phyloP scores from a whole-genome alignment of 2,329 filamentous ascomycete genomes.

The Fusarium siculi region DNA sequence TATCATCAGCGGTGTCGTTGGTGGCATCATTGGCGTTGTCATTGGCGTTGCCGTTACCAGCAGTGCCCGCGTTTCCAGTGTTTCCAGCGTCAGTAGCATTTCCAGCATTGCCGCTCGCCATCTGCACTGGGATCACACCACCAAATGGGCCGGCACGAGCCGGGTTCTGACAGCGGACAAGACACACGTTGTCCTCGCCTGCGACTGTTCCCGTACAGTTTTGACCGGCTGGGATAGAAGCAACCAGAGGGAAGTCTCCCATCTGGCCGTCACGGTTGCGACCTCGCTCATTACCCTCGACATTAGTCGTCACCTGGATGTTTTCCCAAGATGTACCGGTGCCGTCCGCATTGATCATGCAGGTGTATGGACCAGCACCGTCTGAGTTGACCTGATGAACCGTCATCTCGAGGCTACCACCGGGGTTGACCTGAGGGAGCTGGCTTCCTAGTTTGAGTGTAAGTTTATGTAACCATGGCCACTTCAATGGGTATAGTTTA shows the following conservation, averaged over 20 bases:
- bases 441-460: slow-evolving; percentile 6
- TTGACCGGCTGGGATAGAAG: slow-evolving; percentile 5
- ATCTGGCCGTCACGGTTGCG: slow-evolving; percentile 10
- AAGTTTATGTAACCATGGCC: background rate
- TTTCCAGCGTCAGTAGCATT: background rate
- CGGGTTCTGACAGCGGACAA: slow-evolving; percentile 15
- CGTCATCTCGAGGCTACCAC: slow-evolving; percentile 69
- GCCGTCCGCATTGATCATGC: slow-evolving; percentile 71
- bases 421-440: slow-evolving; percentile 68
- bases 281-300: slow-evolving; percentile 7
- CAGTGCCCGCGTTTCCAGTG: background rate
- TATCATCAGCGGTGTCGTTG: background rate
- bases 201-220: slow-evolving; percentile 11
- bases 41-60: background rate
- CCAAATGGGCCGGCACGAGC: slow-evolving; percentile 7
- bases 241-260: slow-evolving; percentile 2
- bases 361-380: slow-evolving; percentile 64
- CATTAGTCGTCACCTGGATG: background rate
- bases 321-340: slow-evolving; percentile 47
- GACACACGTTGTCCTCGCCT: slow-evolving; percentile 9
- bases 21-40: background rate
- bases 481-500: slow-evolving; percentile 14
- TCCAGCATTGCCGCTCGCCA: background rate
- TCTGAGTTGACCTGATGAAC: slow-evolving; percentile 50
- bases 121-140: slow-evolving; percentile 1